Percentiles rank a stretch among this genome's conserved stretches.
Conservation (phyloP, 495 filamentous ascomycete species). For the Cladorrhinum samala region DNA sequence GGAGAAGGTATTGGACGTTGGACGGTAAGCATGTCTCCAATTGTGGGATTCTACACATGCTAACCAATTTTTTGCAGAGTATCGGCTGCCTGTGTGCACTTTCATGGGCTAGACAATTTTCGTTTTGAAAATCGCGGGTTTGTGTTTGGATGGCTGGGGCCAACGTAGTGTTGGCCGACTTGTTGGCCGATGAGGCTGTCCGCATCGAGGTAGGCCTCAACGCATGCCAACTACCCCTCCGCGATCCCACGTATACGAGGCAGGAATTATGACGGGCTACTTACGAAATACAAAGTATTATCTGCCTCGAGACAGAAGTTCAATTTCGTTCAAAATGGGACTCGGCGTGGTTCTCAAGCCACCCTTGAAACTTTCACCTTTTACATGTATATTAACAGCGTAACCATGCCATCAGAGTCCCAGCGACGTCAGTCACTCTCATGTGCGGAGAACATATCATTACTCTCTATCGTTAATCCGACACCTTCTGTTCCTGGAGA, state of each 20-base stretch:
- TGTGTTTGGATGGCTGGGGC: no score
- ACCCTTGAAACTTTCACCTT: background rate
- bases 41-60: background rate
- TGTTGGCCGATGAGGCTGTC: background rate
- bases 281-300: background rate
- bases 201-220: constrained; percentile 13
- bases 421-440: background rate
- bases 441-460: constrained; percentile 22
- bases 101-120: constrained; percentile 45
- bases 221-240: constrained; percentile 5
- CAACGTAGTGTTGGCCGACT: background rate
- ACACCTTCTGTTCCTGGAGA: constrained; percentile 1
- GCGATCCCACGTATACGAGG: constrained; percentile 1
- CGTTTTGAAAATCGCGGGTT: no score
- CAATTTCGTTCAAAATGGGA: background rate
- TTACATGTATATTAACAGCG: background rate
- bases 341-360: background rate
- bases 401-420: background rate
- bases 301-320: background rate
- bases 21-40: constrained; percentile 43
- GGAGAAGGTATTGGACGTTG: constrained; percentile 80
- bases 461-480: constrained; percentile 20
- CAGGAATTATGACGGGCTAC: background rate
- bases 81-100: constrained; percentile 49
- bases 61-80: constrained; percentile 28